Evolutionary conservation across 306 rosid species (phyloP).

Genomic region (Cicer chorassanicum): DNA sequence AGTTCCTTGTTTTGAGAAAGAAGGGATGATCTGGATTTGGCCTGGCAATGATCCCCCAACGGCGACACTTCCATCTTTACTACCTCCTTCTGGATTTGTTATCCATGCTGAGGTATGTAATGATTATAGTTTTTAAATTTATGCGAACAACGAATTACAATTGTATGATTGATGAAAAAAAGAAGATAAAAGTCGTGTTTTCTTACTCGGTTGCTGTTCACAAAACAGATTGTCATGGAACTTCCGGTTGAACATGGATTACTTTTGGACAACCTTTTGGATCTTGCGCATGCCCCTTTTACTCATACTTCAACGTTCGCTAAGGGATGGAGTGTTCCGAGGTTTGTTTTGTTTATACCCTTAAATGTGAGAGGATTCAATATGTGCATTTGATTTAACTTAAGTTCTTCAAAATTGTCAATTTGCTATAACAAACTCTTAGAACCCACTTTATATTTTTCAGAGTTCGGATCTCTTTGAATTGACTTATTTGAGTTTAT

Average conservation of each 20-base stretch:
- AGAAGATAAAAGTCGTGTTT: not conserved
- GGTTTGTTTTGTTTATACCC: conserved; percentile 58
- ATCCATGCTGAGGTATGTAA: conserved; percentile 83
- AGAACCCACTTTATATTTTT: not conserved
- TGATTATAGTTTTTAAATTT: not conserved
- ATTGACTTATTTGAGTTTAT: not conserved
- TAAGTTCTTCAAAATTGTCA: not conserved
- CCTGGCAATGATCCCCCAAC: conserved; percentile 93
- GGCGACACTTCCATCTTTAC: conserved; percentile 71
- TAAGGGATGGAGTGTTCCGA: conserved; percentile 96
- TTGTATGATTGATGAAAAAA: conserved; percentile 10
- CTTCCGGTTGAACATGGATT: conserved; percentile 94
- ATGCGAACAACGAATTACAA: conserved; percentile 27
- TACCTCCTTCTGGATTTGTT: conserved; percentile 89
- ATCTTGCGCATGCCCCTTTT: conserved; percentile 99
- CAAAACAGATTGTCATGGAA: conserved; percentile 77
- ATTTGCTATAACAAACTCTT: not conserved
- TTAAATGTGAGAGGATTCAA: not conserved
- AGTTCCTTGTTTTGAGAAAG: conserved; percentile 87
- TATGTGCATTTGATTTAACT: not conserved
- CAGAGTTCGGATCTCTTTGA: not conserved
- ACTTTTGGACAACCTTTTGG: conserved; percentile 95
- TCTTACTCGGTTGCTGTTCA: conserved; percentile 40
- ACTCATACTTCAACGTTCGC: conserved; percentile 99
- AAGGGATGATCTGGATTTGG: conserved; percentile 99